Conservation (phyloP, 495 filamentous ascomycete genomes). For the Neurospora sp. region DNA sequence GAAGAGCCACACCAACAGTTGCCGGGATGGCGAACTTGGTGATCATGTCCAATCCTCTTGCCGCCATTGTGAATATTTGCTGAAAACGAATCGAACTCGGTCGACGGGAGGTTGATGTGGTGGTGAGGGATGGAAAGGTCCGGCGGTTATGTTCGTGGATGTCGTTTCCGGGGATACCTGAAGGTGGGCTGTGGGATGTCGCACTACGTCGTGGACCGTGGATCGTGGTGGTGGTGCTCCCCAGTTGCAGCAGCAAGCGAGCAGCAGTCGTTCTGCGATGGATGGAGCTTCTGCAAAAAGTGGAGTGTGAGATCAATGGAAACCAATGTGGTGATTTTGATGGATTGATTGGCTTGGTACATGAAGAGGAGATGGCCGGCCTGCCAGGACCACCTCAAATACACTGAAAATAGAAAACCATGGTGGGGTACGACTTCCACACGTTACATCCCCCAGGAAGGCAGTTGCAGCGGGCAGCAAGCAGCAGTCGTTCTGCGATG, state of each 20-base stretch:
- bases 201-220: background rate
- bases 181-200: background rate
- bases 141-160: background rate
- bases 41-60: slow-evolving; percentile 49
- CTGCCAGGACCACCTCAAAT: no score
- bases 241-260: background rate
- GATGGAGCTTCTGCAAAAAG: no score
- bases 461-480: background rate
- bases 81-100: slow-evolving; percentile 3
- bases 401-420: no score
- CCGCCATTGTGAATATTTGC: slow-evolving; percentile 29
- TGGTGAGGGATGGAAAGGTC: background rate
- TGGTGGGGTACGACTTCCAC: no score
- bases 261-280: no score
- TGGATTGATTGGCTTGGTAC: no score
- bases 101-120: background rate
- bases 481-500: no score
- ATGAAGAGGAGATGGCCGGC: no score
- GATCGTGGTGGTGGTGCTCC: background rate
- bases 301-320: no score
- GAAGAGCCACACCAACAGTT: slow-evolving; percentile 48
- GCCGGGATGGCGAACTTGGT: slow-evolving; percentile 65
- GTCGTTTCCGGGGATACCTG: slow-evolving; percentile 1
- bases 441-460: no score
- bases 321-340: no score